phyloP scores from a whole-genome alignment of 2,329 filamentous ascomycete genomes.

The Stachybotrys chlorohalonatus region DNA sequence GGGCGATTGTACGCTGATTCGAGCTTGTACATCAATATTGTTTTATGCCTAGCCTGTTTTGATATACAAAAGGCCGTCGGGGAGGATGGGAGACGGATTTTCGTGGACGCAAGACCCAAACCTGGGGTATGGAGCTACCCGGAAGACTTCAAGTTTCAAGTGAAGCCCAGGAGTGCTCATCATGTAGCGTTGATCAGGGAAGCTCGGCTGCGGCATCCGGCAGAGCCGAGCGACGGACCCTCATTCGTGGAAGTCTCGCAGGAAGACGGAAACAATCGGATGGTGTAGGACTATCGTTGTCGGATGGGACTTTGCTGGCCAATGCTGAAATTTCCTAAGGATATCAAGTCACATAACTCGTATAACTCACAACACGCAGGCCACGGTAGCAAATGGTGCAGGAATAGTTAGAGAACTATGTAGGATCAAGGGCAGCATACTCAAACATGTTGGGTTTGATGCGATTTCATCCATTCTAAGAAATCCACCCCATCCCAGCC shows the following conservation, averaged over 20 bases:
- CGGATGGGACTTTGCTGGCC: too few relatives aligned
- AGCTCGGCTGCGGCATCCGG: background rate
- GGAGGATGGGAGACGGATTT: constrained; percentile 15
- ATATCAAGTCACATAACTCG: too few relatives aligned
- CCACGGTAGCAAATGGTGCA: too few relatives aligned
- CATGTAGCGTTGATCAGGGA: background rate
- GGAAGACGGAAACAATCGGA: background rate
- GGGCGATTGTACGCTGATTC: constrained; percentile 9
- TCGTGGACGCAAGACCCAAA: background rate
- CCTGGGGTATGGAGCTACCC: constrained; percentile 5
- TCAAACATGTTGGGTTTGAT: too few relatives aligned
- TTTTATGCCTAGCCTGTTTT: constrained; percentile 31
- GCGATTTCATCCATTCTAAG: too few relatives aligned
- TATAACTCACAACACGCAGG: too few relatives aligned
- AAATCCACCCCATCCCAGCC: too few relatives aligned
- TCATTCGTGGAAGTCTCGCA: background rate
- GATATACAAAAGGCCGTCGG: constrained; percentile 23
- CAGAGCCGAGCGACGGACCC: background rate
- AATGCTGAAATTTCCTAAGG: too few relatives aligned
- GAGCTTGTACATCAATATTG: constrained; percentile 13
- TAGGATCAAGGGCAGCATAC: too few relatives aligned
- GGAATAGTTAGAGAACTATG: too few relatives aligned
- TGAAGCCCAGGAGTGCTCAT: constrained; percentile 2
- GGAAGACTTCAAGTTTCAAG: constrained; percentile 3
- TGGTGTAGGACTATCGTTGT: background rate